These are phyloP conservation scores for Musa beccarii DNA, from an alignment of 176 grass and related monocot genomes.

Conservation along the genomic window DNA sequence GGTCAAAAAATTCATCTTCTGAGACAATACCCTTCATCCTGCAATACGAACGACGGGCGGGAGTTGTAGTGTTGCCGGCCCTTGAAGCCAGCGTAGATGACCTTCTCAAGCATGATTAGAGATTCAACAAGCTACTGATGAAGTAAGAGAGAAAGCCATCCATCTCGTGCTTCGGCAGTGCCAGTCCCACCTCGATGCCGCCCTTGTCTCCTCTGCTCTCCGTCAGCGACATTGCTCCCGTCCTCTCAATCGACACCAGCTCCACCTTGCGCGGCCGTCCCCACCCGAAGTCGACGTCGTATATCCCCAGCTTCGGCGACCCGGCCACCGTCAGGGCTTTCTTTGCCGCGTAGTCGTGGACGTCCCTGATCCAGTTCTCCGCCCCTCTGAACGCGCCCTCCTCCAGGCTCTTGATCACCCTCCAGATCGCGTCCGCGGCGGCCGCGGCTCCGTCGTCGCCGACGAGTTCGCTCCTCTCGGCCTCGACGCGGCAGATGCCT, in stretches of 20 bases:
- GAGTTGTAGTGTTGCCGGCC: no score
- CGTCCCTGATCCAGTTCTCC: constrained; percentile 3
- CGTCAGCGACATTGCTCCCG: constrained; percentile 41
- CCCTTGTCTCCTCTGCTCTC: constrained; percentile 13
- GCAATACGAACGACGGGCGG: no score
- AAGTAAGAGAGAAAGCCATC: neutral
- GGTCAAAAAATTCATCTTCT: no score
- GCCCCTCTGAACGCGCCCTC: constrained; percentile 12
- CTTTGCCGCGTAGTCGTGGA: constrained; percentile 15
- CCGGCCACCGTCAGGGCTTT: constrained; percentile 29
- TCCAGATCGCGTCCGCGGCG: constrained; percentile 23
- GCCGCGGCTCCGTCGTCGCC: neutral
- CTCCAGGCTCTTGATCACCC: constrained; percentile 27
- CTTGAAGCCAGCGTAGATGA: no score
- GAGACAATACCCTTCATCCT: no score
- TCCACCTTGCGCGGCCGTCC: constrained; percentile 34
- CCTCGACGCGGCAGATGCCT: neutral
- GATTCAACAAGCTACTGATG: neutral
- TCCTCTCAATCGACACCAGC: constrained; percentile 44
- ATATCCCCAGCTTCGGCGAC: constrained; percentile 32
- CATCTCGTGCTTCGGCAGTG: constrained; percentile 8
- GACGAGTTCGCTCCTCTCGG: constrained; percentile 18
- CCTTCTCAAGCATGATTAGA: neutral
- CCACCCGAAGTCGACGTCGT: constrained; percentile 43
- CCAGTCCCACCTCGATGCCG: constrained; percentile 37